These are phyloP conservation scores for Aureobasidium sp. DNA, from an alignment of 2,329 filamentous ascomycete species.

Conservation along the genomic window DNA sequence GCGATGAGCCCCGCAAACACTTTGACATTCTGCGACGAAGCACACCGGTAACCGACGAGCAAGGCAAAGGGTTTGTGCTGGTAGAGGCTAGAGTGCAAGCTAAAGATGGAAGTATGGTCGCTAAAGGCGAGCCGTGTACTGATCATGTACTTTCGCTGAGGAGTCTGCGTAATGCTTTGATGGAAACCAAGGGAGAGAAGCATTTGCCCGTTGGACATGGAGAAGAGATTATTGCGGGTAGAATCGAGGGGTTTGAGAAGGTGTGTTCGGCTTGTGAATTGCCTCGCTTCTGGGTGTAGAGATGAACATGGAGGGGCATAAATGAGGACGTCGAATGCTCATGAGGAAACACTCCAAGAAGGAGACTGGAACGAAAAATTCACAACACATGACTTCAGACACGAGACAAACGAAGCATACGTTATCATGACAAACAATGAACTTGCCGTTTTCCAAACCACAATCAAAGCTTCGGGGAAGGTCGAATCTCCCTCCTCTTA, in stretches of 20 bases:
- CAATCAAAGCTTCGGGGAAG: neutral
- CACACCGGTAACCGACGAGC: neutral
- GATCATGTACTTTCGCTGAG: neutral
- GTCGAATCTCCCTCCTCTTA: conserved; percentile 2
- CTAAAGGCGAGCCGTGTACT: neutral
- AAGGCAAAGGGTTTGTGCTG: neutral
- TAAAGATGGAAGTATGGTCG: neutral
- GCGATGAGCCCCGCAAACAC: neutral
- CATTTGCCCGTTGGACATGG: neutral
- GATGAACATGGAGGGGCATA: neutral
- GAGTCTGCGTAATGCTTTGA: neutral
- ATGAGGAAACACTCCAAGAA: too few relatives aligned
- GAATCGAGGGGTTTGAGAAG: neutral
- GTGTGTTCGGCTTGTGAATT: neutral
- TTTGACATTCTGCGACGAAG: neutral
- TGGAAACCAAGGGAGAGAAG: neutral
- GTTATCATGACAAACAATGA: neutral
- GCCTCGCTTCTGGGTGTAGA: neutral
- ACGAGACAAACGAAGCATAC: neutral
- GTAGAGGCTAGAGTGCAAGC: conserved; percentile 1
- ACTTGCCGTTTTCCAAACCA: neutral
- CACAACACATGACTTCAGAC: neutral
- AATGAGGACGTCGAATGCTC: neutral
- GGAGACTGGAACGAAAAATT: too few relatives aligned
- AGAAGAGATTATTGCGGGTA: neutral